phyloP scores from a whole-genome alignment of 2,329 filamentous ascomycete species.

The Sporothrix protearum region DNA sequence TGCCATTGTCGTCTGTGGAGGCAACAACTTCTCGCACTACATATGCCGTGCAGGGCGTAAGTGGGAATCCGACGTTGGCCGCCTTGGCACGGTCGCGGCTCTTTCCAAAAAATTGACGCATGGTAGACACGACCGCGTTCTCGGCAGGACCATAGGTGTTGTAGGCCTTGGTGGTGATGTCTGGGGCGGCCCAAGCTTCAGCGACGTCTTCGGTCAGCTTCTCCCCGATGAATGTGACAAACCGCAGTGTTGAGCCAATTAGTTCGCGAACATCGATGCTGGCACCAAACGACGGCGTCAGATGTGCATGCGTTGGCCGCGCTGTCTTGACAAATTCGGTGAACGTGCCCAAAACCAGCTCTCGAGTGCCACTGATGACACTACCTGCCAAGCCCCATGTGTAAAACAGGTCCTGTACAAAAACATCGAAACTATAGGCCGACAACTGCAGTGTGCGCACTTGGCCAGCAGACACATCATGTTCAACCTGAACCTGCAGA shows the following conservation, averaged over 20 bases:
- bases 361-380: slow-evolving; percentile 55
- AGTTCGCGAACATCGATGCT: slow-evolving; percentile 23
- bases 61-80: slow-evolving; percentile 32
- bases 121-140: slow-evolving; percentile 29
- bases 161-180: slow-evolving; percentile 28
- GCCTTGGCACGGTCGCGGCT: slow-evolving; percentile 28
- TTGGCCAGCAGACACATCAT: slow-evolving; percentile 30
- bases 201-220: slow-evolving; percentile 56
- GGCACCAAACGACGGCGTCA: slow-evolving; percentile 25
- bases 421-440: slow-evolving; percentile 41
- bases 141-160: slow-evolving; percentile 35
- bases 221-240: slow-evolving; percentile 59
- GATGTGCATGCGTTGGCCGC: slow-evolving; percentile 38
- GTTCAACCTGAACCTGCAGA: slow-evolving; percentile 35
- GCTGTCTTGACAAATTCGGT: slow-evolving; percentile 49
- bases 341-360: slow-evolving; percentile 50
- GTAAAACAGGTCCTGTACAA: slow-evolving; percentile 63
- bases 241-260: slow-evolving; percentile 32
- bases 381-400: slow-evolving; percentile 44
- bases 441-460: slow-evolving; percentile 40
- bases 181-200: slow-evolving; percentile 50
- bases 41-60: slow-evolving; percentile 28
- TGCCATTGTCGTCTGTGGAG: neutral
- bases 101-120: slow-evolving; percentile 31
- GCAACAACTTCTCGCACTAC: slow-evolving; percentile 26